A percentile compares a stretch with the other conserved stretches of the same genome.
These are phyloP conservation scores for Exophiala bonariae DNA, from an alignment of 2,329 filamentous ascomycete species.

Conservation along the genomic window DNA sequence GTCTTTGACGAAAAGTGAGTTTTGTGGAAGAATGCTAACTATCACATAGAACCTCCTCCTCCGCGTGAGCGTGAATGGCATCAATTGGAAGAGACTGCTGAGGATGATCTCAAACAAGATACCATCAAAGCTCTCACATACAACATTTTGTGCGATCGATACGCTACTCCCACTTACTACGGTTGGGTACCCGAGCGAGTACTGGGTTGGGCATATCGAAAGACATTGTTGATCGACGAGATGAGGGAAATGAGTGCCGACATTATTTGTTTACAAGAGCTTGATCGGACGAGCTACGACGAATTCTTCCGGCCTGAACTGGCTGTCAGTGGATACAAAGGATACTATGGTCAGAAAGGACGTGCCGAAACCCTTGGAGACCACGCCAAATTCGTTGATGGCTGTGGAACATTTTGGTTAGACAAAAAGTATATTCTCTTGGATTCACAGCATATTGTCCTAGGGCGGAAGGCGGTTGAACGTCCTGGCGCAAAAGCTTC, in stretches of 20 bases:
- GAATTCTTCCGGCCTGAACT: slow-evolving; percentile 87
- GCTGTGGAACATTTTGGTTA: slow-evolving; percentile 96
- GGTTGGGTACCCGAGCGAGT: slow-evolving; percentile 85
- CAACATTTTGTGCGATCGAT: slow-evolving; percentile 95
- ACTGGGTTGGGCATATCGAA: slow-evolving; percentile 83
- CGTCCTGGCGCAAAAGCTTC: slow-evolving; percentile 96
- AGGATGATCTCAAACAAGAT: slow-evolving; percentile 56
- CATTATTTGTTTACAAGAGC: slow-evolving; percentile 89
- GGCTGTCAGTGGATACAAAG: slow-evolving; percentile 86
- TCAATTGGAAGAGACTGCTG: slow-evolving; percentile 61
- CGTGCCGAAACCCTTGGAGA: slow-evolving; percentile 89
- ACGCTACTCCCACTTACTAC: slow-evolving; percentile 80
- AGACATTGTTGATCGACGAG: slow-evolving; percentile 79
- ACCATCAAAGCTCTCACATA: slow-evolving; percentile 85
- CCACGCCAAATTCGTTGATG: slow-evolving; percentile 86
- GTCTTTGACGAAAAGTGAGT: slow-evolving; percentile 37
- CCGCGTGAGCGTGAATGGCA: slow-evolving; percentile 76
- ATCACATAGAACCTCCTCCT: slow-evolving; percentile 66
- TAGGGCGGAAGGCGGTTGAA: slow-evolving; percentile 87
- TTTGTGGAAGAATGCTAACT: slow-evolving; percentile 19
- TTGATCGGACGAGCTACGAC: slow-evolving; percentile 88
- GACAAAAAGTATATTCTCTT: slow-evolving; percentile 89
- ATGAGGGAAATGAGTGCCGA: slow-evolving; percentile 78
- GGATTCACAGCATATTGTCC: slow-evolving; percentile 93
- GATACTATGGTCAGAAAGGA: slow-evolving; percentile 87